phyloP scores from a whole-genome alignment of 345 rosid genomes.

The Citrus australasica region DNA sequence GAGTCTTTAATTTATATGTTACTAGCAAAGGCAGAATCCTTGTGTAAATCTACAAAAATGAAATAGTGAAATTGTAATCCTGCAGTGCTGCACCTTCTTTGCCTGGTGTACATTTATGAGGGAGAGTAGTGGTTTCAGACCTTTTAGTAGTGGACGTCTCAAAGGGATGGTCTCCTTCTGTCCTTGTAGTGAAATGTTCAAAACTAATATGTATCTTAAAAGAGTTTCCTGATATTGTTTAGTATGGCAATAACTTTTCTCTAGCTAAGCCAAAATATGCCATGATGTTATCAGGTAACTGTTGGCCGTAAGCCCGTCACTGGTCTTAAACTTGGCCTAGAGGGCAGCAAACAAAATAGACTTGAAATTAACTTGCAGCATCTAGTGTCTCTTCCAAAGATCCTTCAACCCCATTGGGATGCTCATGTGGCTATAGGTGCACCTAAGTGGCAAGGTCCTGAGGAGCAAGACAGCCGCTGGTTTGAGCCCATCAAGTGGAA shows the following conservation, averaged over 20 bases:
- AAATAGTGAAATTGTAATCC: neutral
- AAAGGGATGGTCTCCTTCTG: neutral
- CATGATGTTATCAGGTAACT: conserved; percentile 60
- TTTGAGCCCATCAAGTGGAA: conserved; percentile 98
- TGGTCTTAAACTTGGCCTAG: conserved; percentile 81
- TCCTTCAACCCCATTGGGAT: conserved; percentile 96
- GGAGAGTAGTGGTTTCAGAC: neutral
- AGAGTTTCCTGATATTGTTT: neutral
- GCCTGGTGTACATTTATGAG: neutral
- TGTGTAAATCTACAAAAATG: neutral
- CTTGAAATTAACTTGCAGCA: conserved; percentile 90
- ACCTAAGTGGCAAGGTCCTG: conserved; percentile 97
- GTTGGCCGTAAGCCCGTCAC: conserved; percentile 95
- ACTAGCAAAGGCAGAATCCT: neutral
- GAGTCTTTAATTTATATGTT: neutral
- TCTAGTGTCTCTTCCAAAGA: conserved; percentile 91
- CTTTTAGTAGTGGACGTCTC: neutral
- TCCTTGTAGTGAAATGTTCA: neutral
- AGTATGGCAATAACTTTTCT: neutral
- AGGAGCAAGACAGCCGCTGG: conserved; percentile 99
- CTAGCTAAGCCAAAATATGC: neutral
- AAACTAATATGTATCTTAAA: neutral
- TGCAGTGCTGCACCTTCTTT: neutral
- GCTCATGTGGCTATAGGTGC: conserved; percentile 93
- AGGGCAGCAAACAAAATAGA: conserved; percentile 86